Conservation (phyloP, 176 grass and related monocot species). For the sorghum (Sorghum bicolor) region Sorghum_bicolor_NCBIv3 NC_012871.2:67228501-67229000, state of each 20-base stretch:
- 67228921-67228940: slow-evolving; percentile 23
- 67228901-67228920: neutral
- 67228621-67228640: slow-evolving; percentile 14
- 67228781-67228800: slow-evolving; percentile 50
- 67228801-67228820: slow-evolving; percentile 19
- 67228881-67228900: neutral
- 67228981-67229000: slow-evolving; percentile 83
- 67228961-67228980: slow-evolving; percentile 74
- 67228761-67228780: slow-evolving; percentile 38
- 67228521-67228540: neutral
- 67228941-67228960: slow-evolving; percentile 63
- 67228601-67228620: neutral
- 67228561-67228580: neutral
- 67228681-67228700: slow-evolving; percentile 31
- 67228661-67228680: slow-evolving; percentile 64
- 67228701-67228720: slow-evolving; percentile 47
- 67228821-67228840: slow-evolving; percentile 43
- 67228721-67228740: neutral
- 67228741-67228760: neutral
- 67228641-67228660: slow-evolving; percentile 49
- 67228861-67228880: slow-evolving; percentile 56
- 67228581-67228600: slow-evolving; percentile 9
- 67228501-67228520: slow-evolving; percentile 4
- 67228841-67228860: slow-evolving; percentile 48
- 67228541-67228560: slow-evolving; percentile 9